Percentiles rank a stretch among this genome's conserved stretches.
Conservation (phyloP, 202 grass and related monocot genomes). For the Setaria viridis region DNA sequence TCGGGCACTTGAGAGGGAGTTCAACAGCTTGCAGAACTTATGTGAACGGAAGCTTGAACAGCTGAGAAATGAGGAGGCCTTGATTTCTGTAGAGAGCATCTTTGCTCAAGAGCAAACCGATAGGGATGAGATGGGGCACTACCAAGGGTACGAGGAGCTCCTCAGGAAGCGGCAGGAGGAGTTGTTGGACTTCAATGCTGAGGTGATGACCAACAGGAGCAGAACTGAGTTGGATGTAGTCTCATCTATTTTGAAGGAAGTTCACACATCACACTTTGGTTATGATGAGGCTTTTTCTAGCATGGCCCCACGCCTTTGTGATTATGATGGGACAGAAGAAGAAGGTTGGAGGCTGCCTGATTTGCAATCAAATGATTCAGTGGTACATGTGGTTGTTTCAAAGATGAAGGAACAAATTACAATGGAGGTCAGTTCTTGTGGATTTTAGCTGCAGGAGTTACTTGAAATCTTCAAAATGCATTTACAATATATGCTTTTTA, state of each 20-base stretch:
- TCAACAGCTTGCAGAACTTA: conserved; percentile 54
- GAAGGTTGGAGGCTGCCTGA: conserved; percentile 75
- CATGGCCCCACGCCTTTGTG: conserved; percentile 53
- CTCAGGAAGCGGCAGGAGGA: conserved; percentile 78
- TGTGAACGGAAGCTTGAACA: conserved; percentile 83
- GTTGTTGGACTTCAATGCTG: conserved; percentile 51
- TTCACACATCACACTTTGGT: conserved; percentile 59
- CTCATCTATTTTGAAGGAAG: conserved; percentile 74
- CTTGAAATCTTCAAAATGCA: conserved; percentile 30
- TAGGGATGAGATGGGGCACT: conserved; percentile 48
- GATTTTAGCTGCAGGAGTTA: not conserved
- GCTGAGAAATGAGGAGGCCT: conserved; percentile 62
- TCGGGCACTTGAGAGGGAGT: conserved; percentile 74
- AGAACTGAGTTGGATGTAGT: conserved; percentile 72
- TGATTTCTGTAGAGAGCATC: conserved; percentile 66
- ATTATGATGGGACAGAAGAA: conserved; percentile 59
- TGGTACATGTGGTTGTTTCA: conserved; percentile 55
- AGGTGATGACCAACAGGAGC: conserved; percentile 52
- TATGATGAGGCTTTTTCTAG: conserved; percentile 69
- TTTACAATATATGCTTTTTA: conserved; percentile 28
- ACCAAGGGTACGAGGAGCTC: conserved; percentile 68
- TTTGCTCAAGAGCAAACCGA: conserved; percentile 66
- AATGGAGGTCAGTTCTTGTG: conserved; percentile 63
- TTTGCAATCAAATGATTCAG: conserved; percentile 64
- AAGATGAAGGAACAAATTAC: conserved; percentile 64